phyloP scores from a whole-genome alignment of 768 basidiomycete species.

The Kwoniella heveanensis region DNA sequence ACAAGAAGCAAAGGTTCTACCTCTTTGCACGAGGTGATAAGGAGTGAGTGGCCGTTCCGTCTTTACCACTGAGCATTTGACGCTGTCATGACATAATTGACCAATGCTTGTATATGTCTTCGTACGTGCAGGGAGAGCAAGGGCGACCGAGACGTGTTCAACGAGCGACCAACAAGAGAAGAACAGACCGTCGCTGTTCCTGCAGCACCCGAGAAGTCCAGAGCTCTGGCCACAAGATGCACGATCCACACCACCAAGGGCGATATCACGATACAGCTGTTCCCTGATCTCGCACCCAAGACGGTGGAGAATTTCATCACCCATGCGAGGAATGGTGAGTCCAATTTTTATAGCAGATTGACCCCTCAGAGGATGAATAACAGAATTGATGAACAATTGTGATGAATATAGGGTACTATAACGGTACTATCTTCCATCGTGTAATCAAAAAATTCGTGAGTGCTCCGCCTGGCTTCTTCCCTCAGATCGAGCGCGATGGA shows the following conservation, averaged over 20 bases:
- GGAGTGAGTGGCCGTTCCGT: slow-evolving; percentile 67
- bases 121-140: slow-evolving; percentile 49
- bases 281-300: slow-evolving; percentile 89
- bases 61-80: no score
- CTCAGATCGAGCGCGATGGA: no score
- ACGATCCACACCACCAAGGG: slow-evolving; percentile 95
- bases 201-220: slow-evolving; percentile 53
- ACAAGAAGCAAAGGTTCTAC: slow-evolving; percentile 90
- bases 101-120: not conserved
- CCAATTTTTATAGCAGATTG: no score
- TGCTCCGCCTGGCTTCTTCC: slow-evolving; percentile 19
- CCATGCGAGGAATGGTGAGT: slow-evolving; percentile 69
- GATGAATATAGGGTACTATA: slow-evolving; percentile 67
- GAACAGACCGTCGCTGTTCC: slow-evolving; percentile 78
- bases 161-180: slow-evolving; percentile 93
- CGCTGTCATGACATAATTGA: no score
- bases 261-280: slow-evolving; percentile 69
- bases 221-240: slow-evolving; percentile 72
- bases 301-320: slow-evolving; percentile 98
- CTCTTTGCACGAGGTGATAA: slow-evolving; percentile 88
- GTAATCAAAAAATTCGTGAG: slow-evolving; percentile 89
- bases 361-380: not conserved
- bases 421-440: slow-evolving; percentile 92
- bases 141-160: slow-evolving; percentile 91
- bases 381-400: not conserved